Conservation (phyloP, 139 green algal genomes). For the Asterochloris erici region DNA sequence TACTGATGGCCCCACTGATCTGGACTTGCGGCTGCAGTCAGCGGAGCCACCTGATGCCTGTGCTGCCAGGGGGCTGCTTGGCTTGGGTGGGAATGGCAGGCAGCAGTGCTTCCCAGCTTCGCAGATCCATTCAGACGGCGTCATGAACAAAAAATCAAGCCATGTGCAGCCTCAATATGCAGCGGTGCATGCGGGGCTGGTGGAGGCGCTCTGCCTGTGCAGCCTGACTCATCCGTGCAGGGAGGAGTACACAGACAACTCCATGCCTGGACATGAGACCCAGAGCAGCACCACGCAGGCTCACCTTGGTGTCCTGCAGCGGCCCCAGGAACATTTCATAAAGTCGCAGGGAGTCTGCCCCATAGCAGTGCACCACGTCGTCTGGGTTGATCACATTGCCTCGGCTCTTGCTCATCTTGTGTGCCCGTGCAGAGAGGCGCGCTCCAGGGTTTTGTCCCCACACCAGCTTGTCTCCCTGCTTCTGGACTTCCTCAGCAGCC, state of each 20-base stretch:
- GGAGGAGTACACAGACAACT: background rate
- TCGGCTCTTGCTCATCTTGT: conserved; percentile 98
- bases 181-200: no score
- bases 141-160: no score
- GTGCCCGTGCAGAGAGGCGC: conserved; percentile 70
- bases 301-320: conserved; percentile 86
- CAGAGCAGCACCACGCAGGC: no score
- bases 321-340: conserved; percentile 99
- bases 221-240: background rate
- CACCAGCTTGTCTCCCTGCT: conserved; percentile 62
- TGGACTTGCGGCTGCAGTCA: no score
- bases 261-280: conserved; percentile 7
- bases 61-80: no score
- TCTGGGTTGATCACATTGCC: conserved; percentile 99
- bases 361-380: conserved; percentile 87
- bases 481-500: conserved; percentile 53
- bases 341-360: conserved; percentile 93
- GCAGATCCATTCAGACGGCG: no score
- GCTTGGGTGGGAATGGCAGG: no score
- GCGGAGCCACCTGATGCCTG: no score
- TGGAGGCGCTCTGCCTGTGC: background rate
- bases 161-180: no score
- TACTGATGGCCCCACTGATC: no score
- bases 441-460: conserved; percentile 59
- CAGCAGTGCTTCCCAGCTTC: no score